phyloP scores from a whole-genome alignment of 1,284 basidiomycete genomes.

The Mycena sp. region DNA sequence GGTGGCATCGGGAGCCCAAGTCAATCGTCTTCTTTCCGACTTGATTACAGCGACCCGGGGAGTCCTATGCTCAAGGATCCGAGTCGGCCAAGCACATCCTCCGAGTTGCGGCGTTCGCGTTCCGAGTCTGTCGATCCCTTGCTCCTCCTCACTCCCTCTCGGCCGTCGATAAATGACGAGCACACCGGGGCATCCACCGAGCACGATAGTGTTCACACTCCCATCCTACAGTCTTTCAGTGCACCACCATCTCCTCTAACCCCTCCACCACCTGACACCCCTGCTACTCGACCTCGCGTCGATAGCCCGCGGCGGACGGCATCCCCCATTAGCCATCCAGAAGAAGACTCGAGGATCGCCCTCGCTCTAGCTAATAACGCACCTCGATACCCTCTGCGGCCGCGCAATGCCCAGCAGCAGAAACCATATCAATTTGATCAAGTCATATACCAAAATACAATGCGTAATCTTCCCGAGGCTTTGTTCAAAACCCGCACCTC shows the following conservation, averaged over 20 bases:
- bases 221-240: not conserved
- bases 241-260: constrained; percentile 20
- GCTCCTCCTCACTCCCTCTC: constrained; percentile 30
- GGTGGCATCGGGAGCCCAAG: constrained; percentile 10
- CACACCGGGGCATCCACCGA: not conserved
- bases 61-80: constrained; percentile 7
- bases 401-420: constrained; percentile 60
- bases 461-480: constrained; percentile 65
- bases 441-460: constrained; percentile 56
- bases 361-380: constrained; percentile 5
- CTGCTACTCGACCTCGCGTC: not conserved
- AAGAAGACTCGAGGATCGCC: not conserved
- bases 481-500: constrained; percentile 59
- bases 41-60: not conserved
- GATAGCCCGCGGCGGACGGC: not conserved
- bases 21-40: not conserved
- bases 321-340: not conserved
- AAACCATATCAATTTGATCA: constrained; percentile 67
- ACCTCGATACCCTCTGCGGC: constrained; percentile 49
- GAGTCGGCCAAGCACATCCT: constrained; percentile 10
- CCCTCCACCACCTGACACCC: not conserved
- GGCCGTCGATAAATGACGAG: constrained; percentile 18
- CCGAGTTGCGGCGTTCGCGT: constrained; percentile 13
- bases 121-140: constrained; percentile 32
- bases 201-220: not conserved